A percentile compares a stretch with the other conserved stretches of the same genome.
phyloP scores from a whole-genome alignment of 192 early-diverging fungal genomes.

The Linnemannia hyalina region DNA sequence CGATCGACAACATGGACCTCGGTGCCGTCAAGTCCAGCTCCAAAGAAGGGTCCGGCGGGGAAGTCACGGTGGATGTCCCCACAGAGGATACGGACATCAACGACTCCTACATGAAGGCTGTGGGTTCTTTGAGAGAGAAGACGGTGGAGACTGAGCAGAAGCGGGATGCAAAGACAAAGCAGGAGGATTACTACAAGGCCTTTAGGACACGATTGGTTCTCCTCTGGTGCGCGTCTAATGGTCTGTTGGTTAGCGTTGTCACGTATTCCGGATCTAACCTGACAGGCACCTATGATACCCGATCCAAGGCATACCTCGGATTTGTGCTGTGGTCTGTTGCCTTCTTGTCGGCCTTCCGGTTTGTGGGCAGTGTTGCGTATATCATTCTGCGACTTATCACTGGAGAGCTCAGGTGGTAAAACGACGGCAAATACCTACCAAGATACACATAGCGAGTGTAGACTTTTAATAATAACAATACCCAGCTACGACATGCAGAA shows the following conservation, averaged over 20 bases:
- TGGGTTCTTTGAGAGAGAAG: constrained; percentile 65
- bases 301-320: constrained; percentile 63
- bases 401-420: constrained; percentile 62
- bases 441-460: background rate
- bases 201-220: constrained; percentile 86
- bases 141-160: constrained; percentile 63
- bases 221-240: constrained; percentile 86
- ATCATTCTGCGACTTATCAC: constrained; percentile 71
- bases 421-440: background rate
- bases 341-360: constrained; percentile 75
- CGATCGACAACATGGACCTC: constrained; percentile 73
- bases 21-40: constrained; percentile 83
- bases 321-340: constrained; percentile 87
- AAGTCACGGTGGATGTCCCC: constrained; percentile 83
- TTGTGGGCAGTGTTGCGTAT: constrained; percentile 76
- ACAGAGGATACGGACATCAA: constrained; percentile 86
- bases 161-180: constrained; percentile 79
- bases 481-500: too few relatives aligned
- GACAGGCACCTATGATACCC: constrained; percentile 42
- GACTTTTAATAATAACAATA: background rate
- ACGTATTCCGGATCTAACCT: constrained; percentile 63
- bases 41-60: constrained; percentile 75
- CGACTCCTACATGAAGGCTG: constrained; percentile 81
- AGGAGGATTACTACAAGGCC: constrained; percentile 85
- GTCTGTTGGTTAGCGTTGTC: constrained; percentile 72